Evolutionary conservation across 176 grass and related monocot genomes (phyloP), one percentile per base, ranked within the genome.

Genomic region (Oryza nivara): DNA sequence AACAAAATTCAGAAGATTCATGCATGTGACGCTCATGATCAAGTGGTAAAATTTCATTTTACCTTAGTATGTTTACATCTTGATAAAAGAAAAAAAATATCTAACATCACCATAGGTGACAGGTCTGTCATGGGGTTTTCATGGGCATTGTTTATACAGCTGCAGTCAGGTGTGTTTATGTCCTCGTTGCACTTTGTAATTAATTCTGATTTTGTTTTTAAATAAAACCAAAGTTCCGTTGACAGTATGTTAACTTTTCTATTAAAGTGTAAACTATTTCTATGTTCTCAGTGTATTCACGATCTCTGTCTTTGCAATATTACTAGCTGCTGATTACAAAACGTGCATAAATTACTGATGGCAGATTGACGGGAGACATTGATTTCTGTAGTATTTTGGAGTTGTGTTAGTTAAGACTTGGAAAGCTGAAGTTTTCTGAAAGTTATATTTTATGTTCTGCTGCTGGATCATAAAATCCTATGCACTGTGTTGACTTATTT

Each of bases 141-240:
- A 93, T 88, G 92, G 96, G 44, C 72, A 69, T 76, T 93, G 89
- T 89, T 86, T 98, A 73, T 98, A 95, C 78, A 91, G 87, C 83
- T 98, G 92, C 84, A 92, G 95, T 63, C 89, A 98, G 95, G 95
- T 98, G 77, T 22, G 83, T 93, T 76, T 44, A 77, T 11, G 58
- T 23, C 9, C 20, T 89, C 76, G 36, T 72, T 10, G 1, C 78
- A 66, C 56, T 77, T 32, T 74, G 61, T 73, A 12, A 49, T 66
- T 65, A 22, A 10, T 64, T 63, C 19, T 78, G 20, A 45, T 65
- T 45, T 65, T 45, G 1, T 78, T 12, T 20, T 28, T 60, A 23
- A 23, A 23, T 15, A n/a, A 60, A 73, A 64, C 58, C n/a, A 14
- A 52, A 13, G 65, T 44, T 66, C 44, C 58, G 10, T 68, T 68